Conservation (phyloP, 305 asterid genomes). For the Nicotiana rustica region DNA sequence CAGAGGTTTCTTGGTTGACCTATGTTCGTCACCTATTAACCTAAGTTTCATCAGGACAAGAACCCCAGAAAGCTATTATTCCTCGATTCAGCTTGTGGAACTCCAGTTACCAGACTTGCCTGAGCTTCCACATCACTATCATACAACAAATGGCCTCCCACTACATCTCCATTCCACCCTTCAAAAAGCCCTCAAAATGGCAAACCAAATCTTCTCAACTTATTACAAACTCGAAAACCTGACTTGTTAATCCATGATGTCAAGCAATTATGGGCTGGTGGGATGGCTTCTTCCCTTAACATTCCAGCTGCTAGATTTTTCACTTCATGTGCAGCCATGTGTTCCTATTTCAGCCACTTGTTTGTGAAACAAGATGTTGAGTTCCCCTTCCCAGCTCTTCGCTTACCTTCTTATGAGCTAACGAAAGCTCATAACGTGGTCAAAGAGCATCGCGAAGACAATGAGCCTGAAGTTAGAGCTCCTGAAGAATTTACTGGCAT, state of each 20-base stretch:
- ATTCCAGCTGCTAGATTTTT: conserved; percentile 3
- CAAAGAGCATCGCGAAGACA: background rate
- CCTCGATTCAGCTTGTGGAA: conserved; percentile 24
- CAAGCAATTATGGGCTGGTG: conserved; percentile 19
- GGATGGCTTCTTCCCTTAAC: background rate
- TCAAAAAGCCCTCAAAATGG: conserved; percentile 21
- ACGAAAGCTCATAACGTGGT: background rate
- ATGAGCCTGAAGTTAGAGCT: conserved; percentile 15
- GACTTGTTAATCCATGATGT: conserved; percentile 26
- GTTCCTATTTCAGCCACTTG: conserved; percentile 22
- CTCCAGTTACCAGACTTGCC: conserved; percentile 17
- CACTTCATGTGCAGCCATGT: conserved; percentile 25
- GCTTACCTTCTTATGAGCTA: background rate
- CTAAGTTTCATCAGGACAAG: conserved; percentile 28
- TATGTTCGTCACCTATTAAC: conserved; percentile 30
- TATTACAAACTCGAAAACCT: background rate
- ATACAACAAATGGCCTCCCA: conserved; percentile 35
- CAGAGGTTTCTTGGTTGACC: conserved; percentile 16
- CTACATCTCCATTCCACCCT: conserved; percentile 26
- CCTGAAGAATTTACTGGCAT: conserved; percentile 23
- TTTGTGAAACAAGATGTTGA: background rate
- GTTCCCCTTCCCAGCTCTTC: conserved; percentile 24
- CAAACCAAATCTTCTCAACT: conserved; percentile 3
- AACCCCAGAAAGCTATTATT: conserved; percentile 15
- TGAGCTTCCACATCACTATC: conserved; percentile 30